These are phyloP conservation scores for Zymoseptoria tritici DNA, from an alignment of 2,329 filamentous ascomycete species.

Conservation along the genomic window DNA sequence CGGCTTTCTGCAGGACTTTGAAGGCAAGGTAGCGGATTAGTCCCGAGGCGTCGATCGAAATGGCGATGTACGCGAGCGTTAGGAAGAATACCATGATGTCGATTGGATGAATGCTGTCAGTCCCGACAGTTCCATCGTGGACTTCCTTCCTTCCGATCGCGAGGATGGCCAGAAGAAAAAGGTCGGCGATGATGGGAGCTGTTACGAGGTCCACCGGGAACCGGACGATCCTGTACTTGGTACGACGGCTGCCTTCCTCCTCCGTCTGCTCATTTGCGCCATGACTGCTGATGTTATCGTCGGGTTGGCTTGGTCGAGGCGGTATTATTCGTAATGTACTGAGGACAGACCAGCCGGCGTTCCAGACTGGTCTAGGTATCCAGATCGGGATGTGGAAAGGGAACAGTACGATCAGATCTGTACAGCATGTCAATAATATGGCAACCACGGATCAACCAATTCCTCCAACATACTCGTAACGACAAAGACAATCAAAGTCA, in stretches of 20 bases:
- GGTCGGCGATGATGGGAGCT: conserved; percentile 60
- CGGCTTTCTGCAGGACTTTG: conserved; percentile 60
- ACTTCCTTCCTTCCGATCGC: conserved; percentile 63
- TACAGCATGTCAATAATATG: neutral
- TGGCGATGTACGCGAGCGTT: conserved; percentile 64
- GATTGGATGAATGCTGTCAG: conserved; percentile 58
- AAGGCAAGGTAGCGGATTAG: conserved; percentile 64
- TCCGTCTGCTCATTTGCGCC: conserved; percentile 28
- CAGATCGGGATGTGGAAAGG: conserved; percentile 59
- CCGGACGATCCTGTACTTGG: conserved; percentile 24
- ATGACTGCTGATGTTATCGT: conserved; percentile 15
- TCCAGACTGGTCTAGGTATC: conserved; percentile 46
- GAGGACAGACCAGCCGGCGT: conserved; percentile 40
- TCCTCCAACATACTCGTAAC: conserved; percentile 54
- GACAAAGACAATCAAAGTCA: conserved; percentile 62
- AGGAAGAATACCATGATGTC: conserved; percentile 72
- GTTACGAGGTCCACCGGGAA: conserved; percentile 67
- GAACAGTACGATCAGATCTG: conserved; percentile 63
- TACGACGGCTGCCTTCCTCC: neutral
- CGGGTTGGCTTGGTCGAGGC: conserved; percentile 27
- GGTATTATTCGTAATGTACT: conserved; percentile 47
- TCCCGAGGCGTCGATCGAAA: conserved; percentile 69
- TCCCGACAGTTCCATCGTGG: conserved; percentile 59
- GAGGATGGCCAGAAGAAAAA: conserved; percentile 62
- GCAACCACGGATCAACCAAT: neutral